These are phyloP conservation scores for Tylopilus cervinicoccineus DNA, from an alignment of 768 basidiomycete species.

Conservation along the genomic window DNA sequence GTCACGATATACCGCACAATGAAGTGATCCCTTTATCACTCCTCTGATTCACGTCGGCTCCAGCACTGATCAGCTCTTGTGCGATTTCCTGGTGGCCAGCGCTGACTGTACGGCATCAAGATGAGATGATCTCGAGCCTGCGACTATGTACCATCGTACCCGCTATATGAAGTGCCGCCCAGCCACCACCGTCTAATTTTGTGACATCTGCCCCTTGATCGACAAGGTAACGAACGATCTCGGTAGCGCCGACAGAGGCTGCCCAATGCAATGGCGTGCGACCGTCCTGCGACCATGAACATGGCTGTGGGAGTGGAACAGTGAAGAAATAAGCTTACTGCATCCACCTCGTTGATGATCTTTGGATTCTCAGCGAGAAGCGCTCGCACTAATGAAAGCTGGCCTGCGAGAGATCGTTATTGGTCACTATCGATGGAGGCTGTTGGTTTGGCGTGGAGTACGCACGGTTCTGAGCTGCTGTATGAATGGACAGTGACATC, in stretches of 20 bases:
- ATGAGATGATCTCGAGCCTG: not conserved
- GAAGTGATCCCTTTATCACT: conserved; percentile 84
- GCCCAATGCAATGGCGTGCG: conserved; percentile 87
- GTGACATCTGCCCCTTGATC: conserved; percentile 67
- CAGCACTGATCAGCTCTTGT: conserved; percentile 73
- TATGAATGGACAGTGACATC: conserved; percentile 52
- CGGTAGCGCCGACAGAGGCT: conserved; percentile 66
- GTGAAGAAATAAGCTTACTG: conserved; percentile 35
- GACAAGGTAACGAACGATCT: conserved; percentile 64
- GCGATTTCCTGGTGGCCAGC: conserved; percentile 76
- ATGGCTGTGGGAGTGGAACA: not conserved
- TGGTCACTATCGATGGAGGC: not conserved
- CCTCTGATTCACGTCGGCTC: conserved; percentile 73
- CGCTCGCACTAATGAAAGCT: conserved; percentile 64
- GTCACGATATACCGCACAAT: conserved; percentile 47
- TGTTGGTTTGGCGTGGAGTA: not conserved
- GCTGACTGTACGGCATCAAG: conserved; percentile 49
- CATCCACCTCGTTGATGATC: conserved; percentile 58
- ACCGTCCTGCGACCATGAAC: conserved; percentile 49
- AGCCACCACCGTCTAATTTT: conserved; percentile 60
- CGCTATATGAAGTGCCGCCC: conserved; percentile 80
- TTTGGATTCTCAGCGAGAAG: conserved; percentile 60
- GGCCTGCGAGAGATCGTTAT: conserved; percentile 50
- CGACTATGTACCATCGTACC: conserved; percentile 36
- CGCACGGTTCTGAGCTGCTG: conserved; percentile 66